Base-by-base conservation (phyloP, 2,329 filamentous ascomycete species). In the Alternaria burnsii region DNA sequence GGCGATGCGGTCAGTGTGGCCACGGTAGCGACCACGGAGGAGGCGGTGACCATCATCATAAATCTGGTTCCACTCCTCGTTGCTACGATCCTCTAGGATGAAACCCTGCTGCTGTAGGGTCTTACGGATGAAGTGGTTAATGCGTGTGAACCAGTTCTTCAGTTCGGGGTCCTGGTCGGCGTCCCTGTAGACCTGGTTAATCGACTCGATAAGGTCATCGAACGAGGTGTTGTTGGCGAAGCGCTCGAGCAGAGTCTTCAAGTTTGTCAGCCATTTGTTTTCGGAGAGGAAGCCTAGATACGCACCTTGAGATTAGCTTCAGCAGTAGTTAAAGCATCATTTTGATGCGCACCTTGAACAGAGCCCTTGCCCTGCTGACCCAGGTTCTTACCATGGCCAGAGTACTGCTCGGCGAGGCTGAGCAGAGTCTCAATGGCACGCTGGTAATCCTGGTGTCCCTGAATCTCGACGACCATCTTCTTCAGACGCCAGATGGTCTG, bases 381-480 rank as follows among this genome's bases (percentile, higher is more conserved):
- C 26, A 93, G 55, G 30, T 83, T 82, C 76, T 86, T 90, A 55
- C 89, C 87, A 72, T 97, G 93, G 48, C 88, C 86, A 61, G 88
- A 88, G 73, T 99, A 99, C 69, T 89, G 87, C 81, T 97, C 93
- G 7, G 93, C 93, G 50, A 99, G 84, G 42, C 87, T 84, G 30
- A 99, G 86, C 6, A 99, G 84, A 3, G 94, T 96, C 71, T 93
- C 88, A 65, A 99, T 90, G n/a, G 95, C 95, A 78, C 91, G 87
- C 70, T 94, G 89, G 80, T 98, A 99, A 73, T 99, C 94, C 59
- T 92, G 88, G 75, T 98, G 95, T 58, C 94, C 92, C 82, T 99
- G 95, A 71, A 97, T 93, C 81, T 99, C 95, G 46, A 97, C 89
- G 40, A 99, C 83, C 91, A 98, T 97, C 88, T 98, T 98, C 88